phyloP scores from a whole-genome alignment of 306 rosid species.

The Prinsepia uniflora region DNA sequence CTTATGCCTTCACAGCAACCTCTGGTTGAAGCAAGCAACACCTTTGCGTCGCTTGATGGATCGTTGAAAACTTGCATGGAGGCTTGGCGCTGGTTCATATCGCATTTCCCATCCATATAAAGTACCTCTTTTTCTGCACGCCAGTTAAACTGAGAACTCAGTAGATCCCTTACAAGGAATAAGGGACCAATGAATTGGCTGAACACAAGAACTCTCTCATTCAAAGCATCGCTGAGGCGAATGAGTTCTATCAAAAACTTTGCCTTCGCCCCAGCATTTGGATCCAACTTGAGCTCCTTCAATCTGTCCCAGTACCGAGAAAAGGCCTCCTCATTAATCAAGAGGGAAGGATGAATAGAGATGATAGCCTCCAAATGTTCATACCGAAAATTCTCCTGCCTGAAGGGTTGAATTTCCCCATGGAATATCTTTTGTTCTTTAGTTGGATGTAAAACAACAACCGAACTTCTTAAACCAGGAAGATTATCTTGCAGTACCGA shows the following conservation, averaged over 20 bases:
- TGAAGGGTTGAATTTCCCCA: not conserved
- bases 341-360: slow-evolving; percentile 58
- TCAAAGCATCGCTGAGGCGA: slow-evolving; percentile 30
- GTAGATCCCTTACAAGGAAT: slow-evolving; percentile 30
- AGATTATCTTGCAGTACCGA: slow-evolving; percentile 45
- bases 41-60: slow-evolving; percentile 40
- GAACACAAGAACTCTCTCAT: slow-evolving; percentile 64
- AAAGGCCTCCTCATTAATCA: not conserved
- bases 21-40: slow-evolving; percentile 54
- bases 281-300: slow-evolving; percentile 18
- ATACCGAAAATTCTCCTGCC: slow-evolving; percentile 8
- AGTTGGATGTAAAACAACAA: slow-evolving; percentile 26
- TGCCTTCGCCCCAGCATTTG: slow-evolving; percentile 47
- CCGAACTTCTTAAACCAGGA: slow-evolving; percentile 47
- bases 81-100: slow-evolving; percentile 41
- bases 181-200: slow-evolving; percentile 52
- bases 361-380: slow-evolving; percentile 40
- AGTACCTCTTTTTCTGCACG: slow-evolving; percentile 43
- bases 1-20: slow-evolving; percentile 64
- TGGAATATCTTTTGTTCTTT: slow-evolving; percentile 20
- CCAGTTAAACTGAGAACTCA: slow-evolving; percentile 44
- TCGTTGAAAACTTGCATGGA: slow-evolving; percentile 48
- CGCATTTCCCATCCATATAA: slow-evolving; percentile 40
- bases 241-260: slow-evolving; percentile 48
- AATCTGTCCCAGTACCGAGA: slow-evolving; percentile 9